phyloP scores from a whole-genome alignment of 345 rosid genomes.

The Ceriops tagal region DNA sequence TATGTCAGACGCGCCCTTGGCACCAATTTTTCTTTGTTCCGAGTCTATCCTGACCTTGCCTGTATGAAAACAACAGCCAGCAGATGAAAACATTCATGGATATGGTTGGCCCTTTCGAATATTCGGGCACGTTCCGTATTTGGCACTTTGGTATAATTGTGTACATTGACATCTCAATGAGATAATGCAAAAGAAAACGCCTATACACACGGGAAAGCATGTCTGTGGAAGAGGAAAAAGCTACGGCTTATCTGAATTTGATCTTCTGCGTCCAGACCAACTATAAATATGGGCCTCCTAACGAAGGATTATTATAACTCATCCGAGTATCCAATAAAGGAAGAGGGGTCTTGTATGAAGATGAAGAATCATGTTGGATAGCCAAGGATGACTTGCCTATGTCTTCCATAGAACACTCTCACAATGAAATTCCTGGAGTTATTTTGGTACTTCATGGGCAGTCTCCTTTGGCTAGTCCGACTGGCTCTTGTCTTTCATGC shows the following conservation, averaged over 20 bases:
- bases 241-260: neutral
- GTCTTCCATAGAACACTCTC: slow-evolving; percentile 8
- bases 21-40: no score
- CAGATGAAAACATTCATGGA: slow-evolving; percentile 11
- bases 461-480: slow-evolving; percentile 36
- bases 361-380: slow-evolving; percentile 37
- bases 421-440: neutral
- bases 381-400: slow-evolving; percentile 67
- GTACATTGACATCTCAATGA: neutral
- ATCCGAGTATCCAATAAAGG: neutral
- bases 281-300: slow-evolving; percentile 28
- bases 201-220: neutral
- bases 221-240: neutral
- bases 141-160: neutral
- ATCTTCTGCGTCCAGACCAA: neutral
- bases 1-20: no score
- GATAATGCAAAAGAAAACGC: neutral
- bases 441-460: slow-evolving; percentile 18
- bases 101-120: slow-evolving; percentile 6
- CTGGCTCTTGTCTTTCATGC: slow-evolving; percentile 23
- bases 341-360: slow-evolving; percentile 51
- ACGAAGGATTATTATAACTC: neutral
- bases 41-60: neutral
- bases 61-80: slow-evolving; percentile 9
- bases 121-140: slow-evolving; percentile 18